Evolutionary conservation across 805 yeast species (phyloP).

Genomic region (Blastobotrys attinorum): DNA sequence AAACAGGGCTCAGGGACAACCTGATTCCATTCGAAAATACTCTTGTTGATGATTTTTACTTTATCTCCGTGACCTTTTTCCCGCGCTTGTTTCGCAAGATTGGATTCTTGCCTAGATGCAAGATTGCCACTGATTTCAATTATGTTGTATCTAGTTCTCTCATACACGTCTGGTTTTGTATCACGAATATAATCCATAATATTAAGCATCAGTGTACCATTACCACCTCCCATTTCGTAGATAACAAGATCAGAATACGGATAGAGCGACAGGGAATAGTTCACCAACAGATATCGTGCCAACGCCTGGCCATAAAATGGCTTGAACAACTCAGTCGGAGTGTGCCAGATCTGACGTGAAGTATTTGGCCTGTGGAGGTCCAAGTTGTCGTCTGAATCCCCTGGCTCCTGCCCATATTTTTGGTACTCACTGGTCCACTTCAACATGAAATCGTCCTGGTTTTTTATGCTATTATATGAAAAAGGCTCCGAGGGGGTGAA

Average conservation of each 20-base stretch:
- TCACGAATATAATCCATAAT: constrained; percentile 55
- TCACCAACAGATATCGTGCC: constrained; percentile 68
- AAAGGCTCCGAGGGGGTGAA: constrained; percentile 62
- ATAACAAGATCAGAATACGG: constrained; percentile 67
- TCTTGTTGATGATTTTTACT: constrained; percentile 60
- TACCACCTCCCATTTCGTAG: constrained; percentile 88
- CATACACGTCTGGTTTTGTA: constrained; percentile 67
- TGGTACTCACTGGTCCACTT: constrained; percentile 51
- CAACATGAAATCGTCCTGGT: constrained; percentile 62
- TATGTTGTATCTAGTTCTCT: constrained; percentile 57
- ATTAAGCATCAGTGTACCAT: constrained; percentile 77
- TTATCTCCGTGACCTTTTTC: constrained; percentile 43
- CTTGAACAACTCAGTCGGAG: constrained; percentile 76
- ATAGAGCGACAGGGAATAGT: constrained; percentile 58
- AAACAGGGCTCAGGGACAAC: constrained; percentile 59
- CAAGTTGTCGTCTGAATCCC: constrained; percentile 6
- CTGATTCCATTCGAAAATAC: constrained; percentile 67
- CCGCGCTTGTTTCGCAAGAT: constrained; percentile 27
- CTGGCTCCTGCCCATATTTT: constrained; percentile 36
- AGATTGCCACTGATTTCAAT: constrained; percentile 63
- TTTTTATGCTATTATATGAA: constrained; percentile 47
- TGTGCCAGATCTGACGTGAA: constrained; percentile 70
- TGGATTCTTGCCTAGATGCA: constrained; percentile 45
- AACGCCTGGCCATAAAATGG: constrained; percentile 82
- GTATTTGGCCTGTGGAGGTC: constrained; percentile 24